phyloP scores from a whole-genome alignment of 2,329 filamentous ascomycete species.

The Seiridium cupressi region DNA sequence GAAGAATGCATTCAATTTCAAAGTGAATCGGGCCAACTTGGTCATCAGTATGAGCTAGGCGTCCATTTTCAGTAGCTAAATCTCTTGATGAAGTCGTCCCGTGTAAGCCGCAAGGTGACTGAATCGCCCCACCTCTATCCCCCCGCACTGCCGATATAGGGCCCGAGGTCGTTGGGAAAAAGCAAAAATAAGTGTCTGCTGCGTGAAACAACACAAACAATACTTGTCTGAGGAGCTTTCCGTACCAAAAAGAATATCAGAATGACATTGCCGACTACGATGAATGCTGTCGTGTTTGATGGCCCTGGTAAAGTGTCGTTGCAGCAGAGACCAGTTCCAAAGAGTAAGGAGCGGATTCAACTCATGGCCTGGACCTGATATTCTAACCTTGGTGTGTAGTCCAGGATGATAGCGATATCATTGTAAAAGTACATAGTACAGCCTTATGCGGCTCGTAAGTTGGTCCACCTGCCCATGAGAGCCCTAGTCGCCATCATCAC shows the following conservation, averaged over 20 bases:
- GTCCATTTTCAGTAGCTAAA: too few species aligned
- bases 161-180: not conserved
- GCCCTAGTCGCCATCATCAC: not conserved
- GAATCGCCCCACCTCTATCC: not conserved
- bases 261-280: slow-evolving; percentile 46
- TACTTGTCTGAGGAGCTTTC: not conserved
- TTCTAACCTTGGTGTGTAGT: slow-evolving; percentile 38
- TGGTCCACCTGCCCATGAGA: not conserved
- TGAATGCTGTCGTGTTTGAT: slow-evolving; percentile 89
- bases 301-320: slow-evolving; percentile 72
- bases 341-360: slow-evolving; percentile 35
- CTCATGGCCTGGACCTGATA: too few species aligned
- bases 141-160: not conserved
- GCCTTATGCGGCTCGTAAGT: slow-evolving; percentile 84
- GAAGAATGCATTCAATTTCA: too few species aligned
- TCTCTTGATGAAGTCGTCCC: too few species aligned
- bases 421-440: slow-evolving; percentile 80
- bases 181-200: too few species aligned
- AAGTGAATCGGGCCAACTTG: too few species aligned
- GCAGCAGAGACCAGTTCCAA: slow-evolving; percentile 77
- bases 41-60: too few species aligned
- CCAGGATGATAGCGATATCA: slow-evolving; percentile 68
- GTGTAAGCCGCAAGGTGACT: not conserved
- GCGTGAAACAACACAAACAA: too few species aligned
- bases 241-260: slow-evolving; percentile 23